A percentile compares a stretch with the other conserved stretches of the same genome.
Conservation (phyloP, 306 rosid species). For the Quercus mongolica region DNA sequence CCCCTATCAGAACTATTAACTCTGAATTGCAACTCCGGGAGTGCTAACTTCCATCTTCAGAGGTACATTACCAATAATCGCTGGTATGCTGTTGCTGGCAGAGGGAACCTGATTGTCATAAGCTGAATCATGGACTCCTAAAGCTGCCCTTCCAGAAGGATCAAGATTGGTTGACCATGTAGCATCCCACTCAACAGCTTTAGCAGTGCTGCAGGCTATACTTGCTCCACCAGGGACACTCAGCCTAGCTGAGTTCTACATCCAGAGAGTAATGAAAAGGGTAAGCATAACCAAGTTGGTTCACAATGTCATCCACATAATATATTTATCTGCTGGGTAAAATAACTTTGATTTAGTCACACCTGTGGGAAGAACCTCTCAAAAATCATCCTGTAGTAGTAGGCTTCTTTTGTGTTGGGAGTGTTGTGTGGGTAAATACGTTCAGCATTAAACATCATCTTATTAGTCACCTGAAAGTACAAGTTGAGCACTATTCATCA, state of each 20-base stretch:
- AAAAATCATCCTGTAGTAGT: conserved; percentile 89
- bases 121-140: conserved; percentile 74
- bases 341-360: conserved; percentile 27
- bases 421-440: conserved; percentile 85
- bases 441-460: conserved; percentile 79
- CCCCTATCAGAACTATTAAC: conserved; percentile 24
- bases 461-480: conserved; percentile 63
- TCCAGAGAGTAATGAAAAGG: neutral
- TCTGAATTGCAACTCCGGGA: conserved; percentile 55
- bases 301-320: neutral
- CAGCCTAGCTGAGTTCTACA: conserved; percentile 80
- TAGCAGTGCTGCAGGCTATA: conserved; percentile 94
- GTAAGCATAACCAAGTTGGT: neutral
- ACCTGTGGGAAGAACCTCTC: conserved; percentile 97
- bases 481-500: conserved; percentile 8
- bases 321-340: neutral
- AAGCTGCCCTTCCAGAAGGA: conserved; percentile 95
- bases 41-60: conserved; percentile 39
- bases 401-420: conserved; percentile 83
- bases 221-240: conserved; percentile 95
- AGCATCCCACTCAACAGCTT: conserved; percentile 92
- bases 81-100: conserved; percentile 28
- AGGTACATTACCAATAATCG: conserved; percentile 50
- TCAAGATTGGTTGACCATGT: conserved; percentile 84
- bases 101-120: conserved; percentile 42